Conservation (phyloP, 495 filamentous ascomycete species). For the Talaromyces nanjingensis region DNA sequence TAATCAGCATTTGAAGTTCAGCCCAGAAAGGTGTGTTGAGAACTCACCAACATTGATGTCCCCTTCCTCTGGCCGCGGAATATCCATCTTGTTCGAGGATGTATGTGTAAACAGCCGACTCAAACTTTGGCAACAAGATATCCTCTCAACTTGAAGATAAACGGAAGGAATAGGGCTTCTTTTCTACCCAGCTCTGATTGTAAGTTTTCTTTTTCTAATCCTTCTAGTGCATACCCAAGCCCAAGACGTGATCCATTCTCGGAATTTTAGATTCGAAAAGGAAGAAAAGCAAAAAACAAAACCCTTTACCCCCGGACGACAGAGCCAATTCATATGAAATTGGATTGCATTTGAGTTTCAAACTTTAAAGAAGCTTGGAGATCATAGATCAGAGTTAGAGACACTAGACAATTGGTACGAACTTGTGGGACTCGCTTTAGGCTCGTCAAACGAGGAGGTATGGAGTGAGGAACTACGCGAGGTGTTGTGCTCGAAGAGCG, state of each 20-base stretch:
- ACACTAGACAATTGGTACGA: background rate
- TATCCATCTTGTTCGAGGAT: conserved; percentile 15
- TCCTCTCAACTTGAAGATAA: background rate
- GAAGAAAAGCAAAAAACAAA: background rate
- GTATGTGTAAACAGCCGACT: background rate
- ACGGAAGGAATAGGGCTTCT: background rate
- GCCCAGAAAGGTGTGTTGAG: background rate
- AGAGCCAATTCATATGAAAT: background rate
- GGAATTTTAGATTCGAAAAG: background rate
- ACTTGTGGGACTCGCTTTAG: background rate
- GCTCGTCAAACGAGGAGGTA: background rate
- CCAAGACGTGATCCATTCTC: background rate
- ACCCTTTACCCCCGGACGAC: background rate
- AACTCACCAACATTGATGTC: conserved; percentile 25
- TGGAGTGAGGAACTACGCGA: background rate
- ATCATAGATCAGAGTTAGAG: background rate
- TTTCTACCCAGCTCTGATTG: background rate
- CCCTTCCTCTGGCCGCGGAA: conserved; percentile 22
- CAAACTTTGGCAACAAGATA: background rate
- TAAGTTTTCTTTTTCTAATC: background rate
- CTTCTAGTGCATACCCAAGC: background rate
- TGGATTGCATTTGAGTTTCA: background rate
- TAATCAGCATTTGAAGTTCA: conserved; percentile 6
- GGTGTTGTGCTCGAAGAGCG: background rate
- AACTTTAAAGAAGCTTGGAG: background rate